Base-by-base conservation (phyloP, 768 basidiomycete species). In the Udeniomyces megalosporus region DNA sequence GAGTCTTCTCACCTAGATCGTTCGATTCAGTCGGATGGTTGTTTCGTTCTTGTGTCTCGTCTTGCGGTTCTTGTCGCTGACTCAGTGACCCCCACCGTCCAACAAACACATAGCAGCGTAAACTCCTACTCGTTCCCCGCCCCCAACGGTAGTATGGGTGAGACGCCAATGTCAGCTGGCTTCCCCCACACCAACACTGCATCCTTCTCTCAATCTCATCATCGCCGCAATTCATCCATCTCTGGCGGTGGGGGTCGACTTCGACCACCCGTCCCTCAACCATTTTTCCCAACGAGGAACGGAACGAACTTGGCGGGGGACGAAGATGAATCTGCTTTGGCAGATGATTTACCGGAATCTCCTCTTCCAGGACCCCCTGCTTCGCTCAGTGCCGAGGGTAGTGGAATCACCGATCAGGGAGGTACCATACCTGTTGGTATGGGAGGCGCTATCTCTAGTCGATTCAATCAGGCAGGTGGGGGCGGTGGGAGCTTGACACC, bases 171-270 rank as follows among this genome's bases (percentile, higher is more conserved):
- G 10, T 8, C 8, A 42, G 38, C 38, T 42, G 38, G 17, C 66
- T 78, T 7, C 75, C 82, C 2, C 82, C 38, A 17, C 17, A 42
- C 38, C 17, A 42, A 17, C 38, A 42, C 17, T 8, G 17, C 8
- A 8, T 83, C 71, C 68, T 80, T 54, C 80, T 75, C 4, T 79
- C 80, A 26, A 82, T 81, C 71, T 76, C 81, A 64, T 28, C 24
- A 38, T 28, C 58, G 58, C 0, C 48, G 58, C 11, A 24, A 34
- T 34, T 60, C 58, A n/a, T 50, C 58, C 20, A 15, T 51, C 24
- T 58, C 56, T 79, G 62, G 72, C 82, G 4, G 74, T 76, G 58
- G 79, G 79, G 66, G 82, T 81, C 26, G 56, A 26, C 11, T 52
- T 35, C 34, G 31, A 50, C 34, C 58, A 49, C 38, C 58, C 29